Base-by-base conservation (phyloP, 129 eudicot species). In the Heracleum sosnowskyi region DNA sequence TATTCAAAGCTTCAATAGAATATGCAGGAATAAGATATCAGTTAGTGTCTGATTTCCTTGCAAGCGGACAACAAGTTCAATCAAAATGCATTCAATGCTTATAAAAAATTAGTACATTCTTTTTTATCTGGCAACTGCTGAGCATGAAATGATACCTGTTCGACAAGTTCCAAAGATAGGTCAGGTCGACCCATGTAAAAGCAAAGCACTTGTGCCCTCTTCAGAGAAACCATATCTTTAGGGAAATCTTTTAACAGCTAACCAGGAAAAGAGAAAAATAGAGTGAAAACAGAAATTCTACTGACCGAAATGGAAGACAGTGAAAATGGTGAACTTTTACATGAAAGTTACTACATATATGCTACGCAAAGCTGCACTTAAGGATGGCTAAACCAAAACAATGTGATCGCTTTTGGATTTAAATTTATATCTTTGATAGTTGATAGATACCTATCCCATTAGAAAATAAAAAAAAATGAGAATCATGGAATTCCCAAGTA, bases 131-230 rank as follows among this genome's bases (percentile, higher is more conserved):
- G 55, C 1, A 44, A 26, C 11, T 73, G 26, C 33, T 44, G 37
- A 73, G 57, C 33, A 42, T 29, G 35, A 4, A 42, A 44, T 1
- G 1, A 40, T 66, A 94, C 98, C 98, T 90, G 91, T 78, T 88
- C 81, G 62, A 92, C 92, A 72, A 95, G 96, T 69, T 90, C 85
- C 87, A 95, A 82, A 72, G 94, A 95, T 47, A 86, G 82, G 83
- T 90, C 93, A 0, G 97, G 91, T 72, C 90, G 91, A 74, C 99
- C 99, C 91, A 90, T 90, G 86, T 95, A 95, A 81, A 95, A 95
- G 81, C 92, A 85, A 13, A 91, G 79, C 76, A 91, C 85, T 87
- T 95, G 99, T 77, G 80, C 99, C 83, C 97, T 86, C 87, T 91
- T 95, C 70, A 95, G 80, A 76, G 97, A 91, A 31, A 69, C 87